Evolutionary conservation across 345 rosid species (phyloP).

Genomic region (Anastatica hierochuntica): DNA sequence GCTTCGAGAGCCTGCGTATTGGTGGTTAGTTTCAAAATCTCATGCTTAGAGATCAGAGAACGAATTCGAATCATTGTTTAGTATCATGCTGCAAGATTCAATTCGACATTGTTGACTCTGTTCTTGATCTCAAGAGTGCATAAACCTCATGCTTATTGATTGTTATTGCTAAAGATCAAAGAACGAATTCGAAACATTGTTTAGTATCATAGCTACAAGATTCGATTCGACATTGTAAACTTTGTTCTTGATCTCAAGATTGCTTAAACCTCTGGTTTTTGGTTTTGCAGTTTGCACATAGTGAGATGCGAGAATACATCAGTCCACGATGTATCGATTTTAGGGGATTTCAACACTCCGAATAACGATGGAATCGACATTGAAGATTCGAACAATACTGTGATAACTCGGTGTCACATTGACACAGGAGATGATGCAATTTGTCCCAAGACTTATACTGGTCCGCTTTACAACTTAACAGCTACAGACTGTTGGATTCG

Average conservation of each 20-base stretch:
- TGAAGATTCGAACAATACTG: constrained; percentile 74
- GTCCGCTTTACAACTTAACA: constrained; percentile 61
- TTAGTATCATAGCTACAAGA: neutral
- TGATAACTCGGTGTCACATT: constrained; percentile 59
- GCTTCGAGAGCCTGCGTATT: constrained; percentile 71
- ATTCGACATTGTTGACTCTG: too few relatives aligned
- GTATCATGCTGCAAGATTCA: too few relatives aligned
- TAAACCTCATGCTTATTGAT: neutral
- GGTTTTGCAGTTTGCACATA: constrained; percentile 63
- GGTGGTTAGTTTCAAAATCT: constrained; percentile 77
- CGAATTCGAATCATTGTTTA: too few relatives aligned
- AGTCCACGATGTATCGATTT: constrained; percentile 61
- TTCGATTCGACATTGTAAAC: too few relatives aligned
- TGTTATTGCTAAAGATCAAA: neutral
- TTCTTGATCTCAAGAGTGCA: neutral
- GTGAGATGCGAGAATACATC: constrained; percentile 56
- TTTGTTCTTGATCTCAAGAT: neutral
- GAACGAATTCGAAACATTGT: neutral
- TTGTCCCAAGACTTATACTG: constrained; percentile 70
- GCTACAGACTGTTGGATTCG: constrained; percentile 81
- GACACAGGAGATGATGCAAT: constrained; percentile 94
- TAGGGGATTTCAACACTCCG: constrained; percentile 79
- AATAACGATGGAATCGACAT: constrained; percentile 91
- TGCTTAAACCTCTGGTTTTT: neutral
- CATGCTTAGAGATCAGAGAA: too few relatives aligned